phyloP scores from a whole-genome alignment of 441 rosid species.

The Croton setiger region DNA sequence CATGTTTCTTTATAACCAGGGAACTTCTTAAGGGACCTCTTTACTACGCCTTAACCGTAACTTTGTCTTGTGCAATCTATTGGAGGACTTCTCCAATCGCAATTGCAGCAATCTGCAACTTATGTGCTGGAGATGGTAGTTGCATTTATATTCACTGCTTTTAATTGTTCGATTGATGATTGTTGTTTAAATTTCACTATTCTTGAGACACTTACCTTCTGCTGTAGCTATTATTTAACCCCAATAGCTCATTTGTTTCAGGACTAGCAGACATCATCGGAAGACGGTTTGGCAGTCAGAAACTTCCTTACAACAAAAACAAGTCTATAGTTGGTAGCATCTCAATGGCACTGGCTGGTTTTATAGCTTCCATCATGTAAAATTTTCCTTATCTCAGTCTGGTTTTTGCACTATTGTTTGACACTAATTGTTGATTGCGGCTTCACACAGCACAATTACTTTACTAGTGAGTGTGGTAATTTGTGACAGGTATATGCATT shows the following conservation, averaged over 20 bases:
- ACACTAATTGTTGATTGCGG: background rate
- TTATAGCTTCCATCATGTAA: constrained; percentile 61
- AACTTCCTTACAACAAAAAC: constrained; percentile 67
- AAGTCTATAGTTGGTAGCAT: constrained; percentile 75
- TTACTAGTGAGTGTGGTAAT: constrained; percentile 13
- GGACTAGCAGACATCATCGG: constrained; percentile 85
- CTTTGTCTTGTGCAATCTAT: constrained; percentile 50
- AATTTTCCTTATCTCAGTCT: constrained; percentile 4
- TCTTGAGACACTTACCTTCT: background rate
- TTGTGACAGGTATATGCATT: constrained; percentile 55
- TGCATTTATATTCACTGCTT: constrained; percentile 6
- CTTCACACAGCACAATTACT: background rate
- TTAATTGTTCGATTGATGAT: background rate
- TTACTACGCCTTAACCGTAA: constrained; percentile 58
- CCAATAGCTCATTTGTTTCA: constrained; percentile 23
- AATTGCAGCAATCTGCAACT: constrained; percentile 70
- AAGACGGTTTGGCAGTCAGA: constrained; percentile 54
- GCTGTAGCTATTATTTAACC: background rate
- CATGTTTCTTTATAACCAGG: constrained; percentile 37
- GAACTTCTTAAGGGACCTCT: constrained; percentile 86
- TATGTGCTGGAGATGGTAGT: constrained; percentile 93
- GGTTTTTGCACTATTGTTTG: background rate
- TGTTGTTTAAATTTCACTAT: background rate
- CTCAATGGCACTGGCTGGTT: constrained; percentile 65
- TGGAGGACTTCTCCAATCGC: constrained; percentile 80